Percentiles rank a stretch among this genome's conserved stretches.
Conservation (phyloP, 176 grass and related monocot species). For the Alloteropsis semialata region DNA sequence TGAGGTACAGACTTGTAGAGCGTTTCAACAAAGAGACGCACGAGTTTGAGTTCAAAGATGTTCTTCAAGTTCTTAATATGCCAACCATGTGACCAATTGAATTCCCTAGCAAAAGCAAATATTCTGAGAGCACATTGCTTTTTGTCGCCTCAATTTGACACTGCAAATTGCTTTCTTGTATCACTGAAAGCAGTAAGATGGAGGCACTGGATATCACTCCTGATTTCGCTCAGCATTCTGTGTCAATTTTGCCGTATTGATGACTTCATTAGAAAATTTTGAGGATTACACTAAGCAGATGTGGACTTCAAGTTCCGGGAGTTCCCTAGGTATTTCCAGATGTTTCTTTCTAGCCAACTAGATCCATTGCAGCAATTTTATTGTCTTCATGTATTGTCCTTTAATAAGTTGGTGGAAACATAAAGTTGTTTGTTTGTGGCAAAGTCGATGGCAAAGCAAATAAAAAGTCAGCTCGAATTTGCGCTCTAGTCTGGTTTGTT, state of each 20-base stretch:
- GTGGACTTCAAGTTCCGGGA: background rate
- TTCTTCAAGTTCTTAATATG: slow-evolving; percentile 85
- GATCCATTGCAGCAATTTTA: background rate
- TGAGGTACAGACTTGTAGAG: slow-evolving; percentile 76
- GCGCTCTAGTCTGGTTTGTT: background rate
- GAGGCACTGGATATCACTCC: background rate
- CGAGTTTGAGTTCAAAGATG: slow-evolving; percentile 88
- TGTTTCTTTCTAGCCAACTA: background rate
- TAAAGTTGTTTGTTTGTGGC: background rate
- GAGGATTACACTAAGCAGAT: background rate
- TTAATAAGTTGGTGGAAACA: background rate
- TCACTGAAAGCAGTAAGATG: background rate
- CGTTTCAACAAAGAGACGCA: slow-evolving; percentile 84
- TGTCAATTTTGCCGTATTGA: background rate
- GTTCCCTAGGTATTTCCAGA: background rate
- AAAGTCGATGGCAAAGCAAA: background rate
- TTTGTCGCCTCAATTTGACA: background rate
- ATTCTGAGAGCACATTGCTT: background rate
- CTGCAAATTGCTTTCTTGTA: background rate
- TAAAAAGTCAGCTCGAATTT: background rate
- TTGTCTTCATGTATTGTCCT: background rate
- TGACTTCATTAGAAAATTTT: background rate
- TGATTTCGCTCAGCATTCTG: background rate
- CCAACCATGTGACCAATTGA: slow-evolving; percentile 55
- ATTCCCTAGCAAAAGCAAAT: background rate